Conservation (phyloP, 139 green algal species). For the Chlamydomonas schloesseri region DNA sequence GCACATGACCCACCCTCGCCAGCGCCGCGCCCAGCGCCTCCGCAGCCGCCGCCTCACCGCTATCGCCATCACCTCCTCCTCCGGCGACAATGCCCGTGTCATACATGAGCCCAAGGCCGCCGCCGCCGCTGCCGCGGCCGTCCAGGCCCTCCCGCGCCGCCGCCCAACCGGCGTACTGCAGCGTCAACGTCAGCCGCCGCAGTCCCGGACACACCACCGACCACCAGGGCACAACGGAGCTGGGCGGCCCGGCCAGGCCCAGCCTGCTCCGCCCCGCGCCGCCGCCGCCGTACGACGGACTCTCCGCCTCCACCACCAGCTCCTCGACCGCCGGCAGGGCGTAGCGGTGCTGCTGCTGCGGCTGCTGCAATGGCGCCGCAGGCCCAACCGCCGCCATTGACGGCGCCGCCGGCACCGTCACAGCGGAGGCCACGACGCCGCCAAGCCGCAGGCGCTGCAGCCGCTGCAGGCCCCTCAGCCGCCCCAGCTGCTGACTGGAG, state of each 20-base stretch:
- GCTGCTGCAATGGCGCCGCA: too few species aligned
- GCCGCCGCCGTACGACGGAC: slow-evolving; percentile 12
- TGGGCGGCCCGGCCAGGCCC: too few species aligned
- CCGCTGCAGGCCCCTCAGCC: neutral
- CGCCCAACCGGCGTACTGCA: slow-evolving; percentile 4
- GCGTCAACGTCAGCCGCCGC: slow-evolving; percentile 13
- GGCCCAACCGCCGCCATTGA: too few species aligned
- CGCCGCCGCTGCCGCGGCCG: neutral
- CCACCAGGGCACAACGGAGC: slow-evolving; percentile 14
- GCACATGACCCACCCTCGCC: neutral
- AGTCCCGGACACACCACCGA: neutral
- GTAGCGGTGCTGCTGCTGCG: neutral
- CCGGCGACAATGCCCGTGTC: too few species aligned
- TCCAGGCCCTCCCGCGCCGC: neutral
- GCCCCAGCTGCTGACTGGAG: neutral
- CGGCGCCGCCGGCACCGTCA: neutral
- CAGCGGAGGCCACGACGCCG: slow-evolving; percentile 30
- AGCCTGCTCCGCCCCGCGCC: neutral
- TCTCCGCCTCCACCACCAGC: slow-evolving; percentile 11
- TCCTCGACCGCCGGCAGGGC: neutral
- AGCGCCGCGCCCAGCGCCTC: slow-evolving; percentile 3
- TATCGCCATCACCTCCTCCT: neutral
- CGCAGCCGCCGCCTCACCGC: neutral
- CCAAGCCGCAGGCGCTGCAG: slow-evolving; percentile 5
- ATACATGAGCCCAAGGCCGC: neutral